Base-by-base conservation (phyloP, 2,329 filamentous ascomycete genomes). In the Tolypocladium ophioglossoides region DNA sequence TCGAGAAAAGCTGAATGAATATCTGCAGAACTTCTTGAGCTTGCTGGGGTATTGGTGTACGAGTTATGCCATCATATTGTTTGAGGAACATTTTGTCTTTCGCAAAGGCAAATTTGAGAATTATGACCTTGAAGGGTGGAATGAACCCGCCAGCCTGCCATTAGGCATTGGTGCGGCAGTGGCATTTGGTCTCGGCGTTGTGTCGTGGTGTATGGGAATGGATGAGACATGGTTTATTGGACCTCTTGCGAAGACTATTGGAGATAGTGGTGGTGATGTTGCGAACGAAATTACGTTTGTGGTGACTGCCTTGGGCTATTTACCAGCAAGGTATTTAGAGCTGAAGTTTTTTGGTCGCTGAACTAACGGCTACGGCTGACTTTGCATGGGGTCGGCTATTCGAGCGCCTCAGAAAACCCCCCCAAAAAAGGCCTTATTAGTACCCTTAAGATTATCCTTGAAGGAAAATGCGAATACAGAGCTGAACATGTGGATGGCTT, bases 261-360 rank as follows among this genome's bases (percentile, higher is more conserved):
- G 80, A 0, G 79, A 82, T 52, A 76, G 80, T 59, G 81, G 81
- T 2, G 82, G 84, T 53, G 81, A 84, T 66, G 67, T 81, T 62
- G 80, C 79, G 0, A 63, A 58, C 46, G 57, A 63, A 51, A 55
- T 63, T 49, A 62, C 62, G 1, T 77, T 84, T 60, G 73, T 72
- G 22, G 64, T 77, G 20, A 74, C 72, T 10, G 68, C 61, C 1
- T 18, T 76, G 30, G 64, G 62, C 24, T 77, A 75, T 56, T 24
- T 70, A 5, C 72, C 72, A 2, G 65, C 74, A 3, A 65, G 73
- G 14, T 73, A 70, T 64, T 49, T 74, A 2, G 74, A 76, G 62
- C 63, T 70, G n/a, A 67, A 61, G 56, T 54, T 50, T 18, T 50
- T 62, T 40, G 58, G 58, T 12, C 58, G 59, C 11, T 61, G 38